Conservation (phyloP, 2,329 filamentous ascomycete species). For the Verruconis gallopava region DNA sequence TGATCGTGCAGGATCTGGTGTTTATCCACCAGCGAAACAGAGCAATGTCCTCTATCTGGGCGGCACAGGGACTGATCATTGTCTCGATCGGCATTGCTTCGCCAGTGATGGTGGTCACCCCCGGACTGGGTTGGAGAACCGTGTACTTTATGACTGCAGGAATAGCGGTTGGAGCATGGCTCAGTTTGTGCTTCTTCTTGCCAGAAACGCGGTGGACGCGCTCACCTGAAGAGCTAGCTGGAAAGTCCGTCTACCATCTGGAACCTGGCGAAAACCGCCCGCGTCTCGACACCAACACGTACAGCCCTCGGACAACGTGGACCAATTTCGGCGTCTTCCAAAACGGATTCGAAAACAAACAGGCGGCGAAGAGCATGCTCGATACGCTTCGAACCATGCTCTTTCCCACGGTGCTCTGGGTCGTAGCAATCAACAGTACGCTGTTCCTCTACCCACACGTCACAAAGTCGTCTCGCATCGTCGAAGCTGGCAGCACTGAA, state of each 20-base stretch:
- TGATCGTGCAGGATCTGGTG: conserved; percentile 20
- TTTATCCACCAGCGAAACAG: conserved; percentile 20
- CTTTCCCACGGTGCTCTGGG: conserved; percentile 21
- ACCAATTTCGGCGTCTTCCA: conserved; percentile 17
- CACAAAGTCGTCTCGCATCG: too few species aligned
- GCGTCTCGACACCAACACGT: conserved; percentile 6
- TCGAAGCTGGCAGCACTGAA: too few species aligned
- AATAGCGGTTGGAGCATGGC: conserved; percentile 15
- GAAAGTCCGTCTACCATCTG: conserved; percentile 9
- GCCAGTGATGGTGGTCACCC: conserved; percentile 17
- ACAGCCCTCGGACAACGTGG: conserved; percentile 14
- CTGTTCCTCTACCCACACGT: too few species aligned
- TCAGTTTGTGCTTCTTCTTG: conserved; percentile 16
- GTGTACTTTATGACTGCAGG: conserved; percentile 19
- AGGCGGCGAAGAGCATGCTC: conserved; percentile 16
- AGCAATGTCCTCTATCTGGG: conserved; percentile 18
- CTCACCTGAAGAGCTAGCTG: conserved; percentile 12
- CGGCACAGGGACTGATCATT: conserved; percentile 17
- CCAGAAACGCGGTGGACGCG: conserved; percentile 20
- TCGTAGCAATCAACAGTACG: conserved; percentile 18
- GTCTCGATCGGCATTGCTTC: conserved; percentile 18
- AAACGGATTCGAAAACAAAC: conserved; percentile 14
- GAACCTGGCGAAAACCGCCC: conserved; percentile 11
- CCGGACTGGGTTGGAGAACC: conserved; percentile 19
- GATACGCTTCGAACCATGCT: conserved; percentile 20